These are phyloP conservation scores for Favolaschia claudopus DNA, from an alignment of 768 basidiomycete species.

Conservation along the genomic window DNA sequence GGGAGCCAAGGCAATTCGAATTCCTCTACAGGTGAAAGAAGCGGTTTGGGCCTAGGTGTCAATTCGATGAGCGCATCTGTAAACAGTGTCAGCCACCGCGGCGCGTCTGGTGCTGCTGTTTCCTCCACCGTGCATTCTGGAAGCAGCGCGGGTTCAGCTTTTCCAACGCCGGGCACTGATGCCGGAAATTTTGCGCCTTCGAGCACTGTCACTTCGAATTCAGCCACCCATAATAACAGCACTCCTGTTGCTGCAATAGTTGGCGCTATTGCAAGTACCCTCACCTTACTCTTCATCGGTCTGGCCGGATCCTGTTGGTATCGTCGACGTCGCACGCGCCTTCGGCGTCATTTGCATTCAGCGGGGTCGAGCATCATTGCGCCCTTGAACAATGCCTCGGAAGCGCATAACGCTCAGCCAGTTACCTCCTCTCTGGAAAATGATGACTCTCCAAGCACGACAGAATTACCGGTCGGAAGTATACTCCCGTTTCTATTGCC, in stretches of 20 bases:
- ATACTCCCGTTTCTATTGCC: too few relatives aligned
- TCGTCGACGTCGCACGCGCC: background rate
- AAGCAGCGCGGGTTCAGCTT: background rate
- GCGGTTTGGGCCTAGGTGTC: background rate
- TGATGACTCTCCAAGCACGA: too few relatives aligned
- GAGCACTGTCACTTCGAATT: background rate
- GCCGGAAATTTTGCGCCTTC: background rate
- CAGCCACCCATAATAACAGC: background rate
- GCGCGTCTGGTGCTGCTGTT: background rate
- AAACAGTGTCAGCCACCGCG: background rate
- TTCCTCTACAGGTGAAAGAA: background rate
- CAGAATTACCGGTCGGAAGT: too few relatives aligned
- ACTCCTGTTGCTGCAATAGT: conserved; percentile 4
- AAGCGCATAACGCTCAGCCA: background rate
- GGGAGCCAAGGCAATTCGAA: background rate
- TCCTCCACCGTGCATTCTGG: background rate
- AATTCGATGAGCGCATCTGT: background rate
- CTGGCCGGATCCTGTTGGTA: background rate
- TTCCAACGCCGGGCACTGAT: background rate
- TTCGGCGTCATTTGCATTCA: background rate
- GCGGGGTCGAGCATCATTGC: background rate
- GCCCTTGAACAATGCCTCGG: background rate
- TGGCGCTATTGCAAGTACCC: background rate
- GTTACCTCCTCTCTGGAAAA: too few relatives aligned
- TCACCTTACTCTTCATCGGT: background rate